Percentiles rank a stretch among this genome's conserved stretches.
Evolutionary conservation across 768 basidiomycete genomes (phyloP).

Genomic region (Russula vinacea): DNA sequence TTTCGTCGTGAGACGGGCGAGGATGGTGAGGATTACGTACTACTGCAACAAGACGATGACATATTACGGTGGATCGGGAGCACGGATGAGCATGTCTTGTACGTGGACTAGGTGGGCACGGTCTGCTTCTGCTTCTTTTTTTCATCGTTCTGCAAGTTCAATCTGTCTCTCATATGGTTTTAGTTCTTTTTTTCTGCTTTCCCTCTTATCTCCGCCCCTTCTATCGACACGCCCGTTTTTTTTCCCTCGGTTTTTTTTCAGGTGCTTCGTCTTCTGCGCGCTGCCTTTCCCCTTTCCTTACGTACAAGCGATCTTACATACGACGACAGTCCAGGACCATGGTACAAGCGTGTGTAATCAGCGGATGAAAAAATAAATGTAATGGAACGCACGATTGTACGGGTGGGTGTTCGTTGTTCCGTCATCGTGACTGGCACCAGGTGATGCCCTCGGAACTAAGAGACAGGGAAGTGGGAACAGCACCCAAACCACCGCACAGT

Average conservation of each 20-base stretch:
- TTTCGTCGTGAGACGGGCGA: constrained; percentile 74
- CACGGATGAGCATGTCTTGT: constrained; percentile 80
- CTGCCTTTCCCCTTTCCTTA: constrained; percentile 8
- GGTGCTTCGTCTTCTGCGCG: constrained; percentile 19
- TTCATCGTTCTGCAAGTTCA: not conserved
- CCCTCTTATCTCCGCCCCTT: not conserved
- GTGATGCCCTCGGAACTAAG: not conserved
- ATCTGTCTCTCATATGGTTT: constrained; percentile 21
- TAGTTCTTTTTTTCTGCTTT: not conserved
- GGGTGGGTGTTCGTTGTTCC: not conserved
- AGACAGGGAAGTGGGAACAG: constrained; percentile 39
- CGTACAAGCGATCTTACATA: constrained; percentile 20
- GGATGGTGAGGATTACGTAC: constrained; percentile 61
- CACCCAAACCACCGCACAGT: constrained; percentile 41
- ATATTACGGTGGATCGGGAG: constrained; percentile 71
- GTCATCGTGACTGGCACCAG: not conserved
- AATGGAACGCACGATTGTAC: constrained; percentile 20
- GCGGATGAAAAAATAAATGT: constrained; percentile 20
- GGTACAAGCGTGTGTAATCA: constrained; percentile 26
- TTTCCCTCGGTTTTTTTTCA: not conserved
- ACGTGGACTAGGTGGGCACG: constrained; percentile 53
- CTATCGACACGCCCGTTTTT: constrained; percentile 16
- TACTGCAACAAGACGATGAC: constrained; percentile 59
- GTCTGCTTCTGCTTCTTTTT: not conserved
- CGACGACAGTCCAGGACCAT: constrained; percentile 7